Percentiles rank a stretch among this genome's conserved stretches.
Evolutionary conservation across 2,329 filamentous ascomycete species (phyloP).

Genomic region (Byssochlamys sp.): DNA sequence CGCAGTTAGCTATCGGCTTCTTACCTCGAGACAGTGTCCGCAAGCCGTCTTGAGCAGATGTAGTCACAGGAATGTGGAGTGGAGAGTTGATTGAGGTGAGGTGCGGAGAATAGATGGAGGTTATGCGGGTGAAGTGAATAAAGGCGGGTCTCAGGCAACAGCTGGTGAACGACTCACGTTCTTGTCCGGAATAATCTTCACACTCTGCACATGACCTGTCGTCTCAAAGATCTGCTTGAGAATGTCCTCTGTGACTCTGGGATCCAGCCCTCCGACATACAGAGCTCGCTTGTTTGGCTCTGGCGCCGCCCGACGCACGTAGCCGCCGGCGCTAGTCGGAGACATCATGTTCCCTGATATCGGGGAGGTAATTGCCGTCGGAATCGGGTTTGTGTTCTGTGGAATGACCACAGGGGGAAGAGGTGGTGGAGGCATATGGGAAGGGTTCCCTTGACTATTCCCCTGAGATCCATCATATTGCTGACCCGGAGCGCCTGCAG

Average conservation of each 20-base stretch:
- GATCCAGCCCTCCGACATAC: slow-evolving; percentile 90
- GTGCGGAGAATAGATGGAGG: slow-evolving; percentile 2
- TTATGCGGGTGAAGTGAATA: background rate
- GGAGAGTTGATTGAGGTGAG: background rate
- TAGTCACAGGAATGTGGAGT: slow-evolving; percentile 3
- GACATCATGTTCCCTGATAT: slow-evolving; percentile 73
- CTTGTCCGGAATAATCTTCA: slow-evolving; percentile 99
- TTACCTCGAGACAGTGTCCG: slow-evolving; percentile 2
- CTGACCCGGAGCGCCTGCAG: slow-evolving; percentile 60
- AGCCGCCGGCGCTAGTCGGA: slow-evolving; percentile 69
- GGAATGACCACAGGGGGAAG: slow-evolving; percentile 78
- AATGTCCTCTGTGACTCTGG: slow-evolving; percentile 90
- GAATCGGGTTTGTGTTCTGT: slow-evolving; percentile 91
- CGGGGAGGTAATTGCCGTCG: slow-evolving; percentile 81
- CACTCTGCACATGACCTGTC: slow-evolving; percentile 92
- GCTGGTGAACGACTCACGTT: slow-evolving; percentile 61
- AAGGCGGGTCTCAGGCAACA: background rate
- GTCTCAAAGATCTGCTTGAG: slow-evolving; percentile 97
- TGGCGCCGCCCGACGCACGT: slow-evolving; percentile 79
- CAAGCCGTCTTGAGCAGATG: slow-evolving; percentile 6
- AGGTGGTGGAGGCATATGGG: slow-evolving; percentile 81
- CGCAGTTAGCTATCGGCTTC: background rate
- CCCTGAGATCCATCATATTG: slow-evolving; percentile 62
- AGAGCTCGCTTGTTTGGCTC: slow-evolving; percentile 97
- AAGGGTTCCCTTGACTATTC: slow-evolving; percentile 58